Conservation (phyloP, 805 yeast genomes). For the Spathaspora arborariae region DNA sequence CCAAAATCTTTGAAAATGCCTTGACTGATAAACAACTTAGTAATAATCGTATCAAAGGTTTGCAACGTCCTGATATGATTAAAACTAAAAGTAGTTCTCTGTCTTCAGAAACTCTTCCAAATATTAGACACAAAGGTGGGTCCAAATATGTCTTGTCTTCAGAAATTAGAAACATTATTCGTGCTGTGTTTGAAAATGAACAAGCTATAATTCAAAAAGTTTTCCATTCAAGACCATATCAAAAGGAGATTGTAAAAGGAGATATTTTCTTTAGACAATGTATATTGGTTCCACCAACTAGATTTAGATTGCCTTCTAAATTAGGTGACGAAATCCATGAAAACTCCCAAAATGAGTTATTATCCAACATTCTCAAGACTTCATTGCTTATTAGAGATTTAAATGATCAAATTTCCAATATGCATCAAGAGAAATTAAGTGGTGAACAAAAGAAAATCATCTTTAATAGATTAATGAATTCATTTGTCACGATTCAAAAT, state of each 20-base stretch:
- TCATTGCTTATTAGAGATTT: conserved; percentile 81
- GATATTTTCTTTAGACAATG: conserved; percentile 90
- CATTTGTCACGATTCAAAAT: conserved; percentile 91
- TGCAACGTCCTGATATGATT: conserved; percentile 68
- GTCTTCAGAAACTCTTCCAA: conserved; percentile 34
- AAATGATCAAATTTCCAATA: conserved; percentile 73
- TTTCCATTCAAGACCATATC: conserved; percentile 78
- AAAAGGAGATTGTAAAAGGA: conserved; percentile 47
- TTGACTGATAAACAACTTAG: conserved; percentile 76
- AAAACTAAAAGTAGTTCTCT: conserved; percentile 22
- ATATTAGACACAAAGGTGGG: conserved; percentile 60
- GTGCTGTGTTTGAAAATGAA: conserved; percentile 73
- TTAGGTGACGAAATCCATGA: conserved; percentile 96
- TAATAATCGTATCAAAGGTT: conserved; percentile 80
- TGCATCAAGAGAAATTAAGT: conserved; percentile 37
- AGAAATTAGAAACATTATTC: conserved; percentile 77
- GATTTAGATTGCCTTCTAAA: conserved; percentile 95
- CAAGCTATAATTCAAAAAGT: conserved; percentile 62
- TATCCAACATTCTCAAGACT: conserved; percentile 76
- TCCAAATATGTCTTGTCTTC: conserved; percentile 80
- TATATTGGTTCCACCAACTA: conserved; percentile 90
- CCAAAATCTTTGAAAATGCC: conserved; percentile 87
- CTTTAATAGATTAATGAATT: conserved; percentile 89
- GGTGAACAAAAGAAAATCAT: conserved; percentile 70
- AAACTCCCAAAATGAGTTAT: conserved; percentile 85